These are phyloP conservation scores for Coemansia sp. DNA, from an alignment of 192 early-diverging fungal genomes.

Conservation along the genomic window DNA sequence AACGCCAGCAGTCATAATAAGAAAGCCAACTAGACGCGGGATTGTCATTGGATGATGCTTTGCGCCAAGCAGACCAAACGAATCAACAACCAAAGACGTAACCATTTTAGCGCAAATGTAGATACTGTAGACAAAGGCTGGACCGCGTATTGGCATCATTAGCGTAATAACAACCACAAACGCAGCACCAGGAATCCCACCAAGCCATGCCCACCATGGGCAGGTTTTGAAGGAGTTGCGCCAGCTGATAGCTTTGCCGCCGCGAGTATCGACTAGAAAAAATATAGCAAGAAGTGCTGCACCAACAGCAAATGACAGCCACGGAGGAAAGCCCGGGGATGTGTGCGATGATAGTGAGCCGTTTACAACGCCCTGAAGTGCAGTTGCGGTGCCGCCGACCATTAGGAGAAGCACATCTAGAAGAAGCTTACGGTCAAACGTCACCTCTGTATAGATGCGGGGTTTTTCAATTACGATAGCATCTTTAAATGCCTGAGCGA, in stretches of 20 bases:
- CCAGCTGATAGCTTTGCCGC: constrained; percentile 1
- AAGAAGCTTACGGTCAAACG: constrained; percentile 2
- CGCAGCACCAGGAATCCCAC: background rate
- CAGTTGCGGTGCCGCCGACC: constrained; percentile 1
- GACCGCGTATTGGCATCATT: constrained; percentile 2
- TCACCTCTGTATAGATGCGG: background rate
- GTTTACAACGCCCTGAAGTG: background rate
- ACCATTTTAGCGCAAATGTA: constrained; percentile 7
- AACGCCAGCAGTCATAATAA: constrained; percentile 5
- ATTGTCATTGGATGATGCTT: background rate
- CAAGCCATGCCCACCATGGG: constrained; percentile 3
- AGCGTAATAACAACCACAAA: constrained; percentile 4
- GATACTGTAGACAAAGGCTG: constrained; percentile 3
- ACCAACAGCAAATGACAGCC: constrained; percentile 3
- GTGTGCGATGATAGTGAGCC: background rate
- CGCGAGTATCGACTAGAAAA: constrained; percentile 1
- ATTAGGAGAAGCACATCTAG: background rate
- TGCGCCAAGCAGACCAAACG: constrained; percentile 4
- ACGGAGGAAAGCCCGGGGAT: constrained; percentile 1
- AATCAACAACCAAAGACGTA: background rate
- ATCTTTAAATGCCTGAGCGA: background rate
- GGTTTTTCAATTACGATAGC: constrained; percentile 4
- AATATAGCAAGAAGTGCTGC: background rate
- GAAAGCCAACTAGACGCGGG: background rate
- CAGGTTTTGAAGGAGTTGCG: constrained; percentile 3